Conservation (phyloP, 2,329 filamentous ascomycete species). For the Rutstroemia sp. region DNA sequence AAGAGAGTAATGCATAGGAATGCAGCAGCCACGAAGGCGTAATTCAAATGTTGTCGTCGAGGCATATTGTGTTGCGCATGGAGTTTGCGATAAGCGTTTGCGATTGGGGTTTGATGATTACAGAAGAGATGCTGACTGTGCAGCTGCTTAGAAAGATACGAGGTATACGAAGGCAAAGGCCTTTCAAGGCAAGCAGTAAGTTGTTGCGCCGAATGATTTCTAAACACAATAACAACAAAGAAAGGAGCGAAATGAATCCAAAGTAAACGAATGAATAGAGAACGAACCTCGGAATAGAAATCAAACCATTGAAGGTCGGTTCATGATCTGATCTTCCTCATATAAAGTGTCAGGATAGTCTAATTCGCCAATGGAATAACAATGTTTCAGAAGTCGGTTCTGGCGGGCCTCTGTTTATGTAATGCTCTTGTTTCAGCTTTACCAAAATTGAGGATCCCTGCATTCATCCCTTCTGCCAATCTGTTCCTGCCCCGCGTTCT, state of each 20-base stretch:
- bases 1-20: conserved; percentile 35
- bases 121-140: not conserved
- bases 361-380: not conserved
- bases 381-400: not conserved
- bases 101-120: not conserved
- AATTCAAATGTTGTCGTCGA: conserved; percentile 39
- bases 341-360: not conserved
- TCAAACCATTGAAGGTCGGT: not conserved
- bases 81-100: not conserved
- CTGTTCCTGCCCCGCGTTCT: conserved; percentile 2
- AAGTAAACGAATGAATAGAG: not conserved
- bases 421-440: not conserved
- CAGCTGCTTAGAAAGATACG: not conserved
- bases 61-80: conserved; percentile 21
- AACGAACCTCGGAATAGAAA: not conserved
- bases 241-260: not conserved
- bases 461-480: conserved; percentile 2
- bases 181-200: no score
- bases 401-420: not conserved
- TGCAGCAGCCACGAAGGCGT: conserved; percentile 53
- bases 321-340: not conserved
- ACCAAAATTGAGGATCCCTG: not conserved
- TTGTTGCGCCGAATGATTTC: no score
- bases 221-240: not conserved
- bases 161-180: no score